A percentile compares a stretch with the other conserved stretches of the same genome.
These are phyloP conservation scores for Meredithiella fracta DNA, from an alignment of 2,329 filamentous ascomycete genomes.

Conservation along the genomic window DNA sequence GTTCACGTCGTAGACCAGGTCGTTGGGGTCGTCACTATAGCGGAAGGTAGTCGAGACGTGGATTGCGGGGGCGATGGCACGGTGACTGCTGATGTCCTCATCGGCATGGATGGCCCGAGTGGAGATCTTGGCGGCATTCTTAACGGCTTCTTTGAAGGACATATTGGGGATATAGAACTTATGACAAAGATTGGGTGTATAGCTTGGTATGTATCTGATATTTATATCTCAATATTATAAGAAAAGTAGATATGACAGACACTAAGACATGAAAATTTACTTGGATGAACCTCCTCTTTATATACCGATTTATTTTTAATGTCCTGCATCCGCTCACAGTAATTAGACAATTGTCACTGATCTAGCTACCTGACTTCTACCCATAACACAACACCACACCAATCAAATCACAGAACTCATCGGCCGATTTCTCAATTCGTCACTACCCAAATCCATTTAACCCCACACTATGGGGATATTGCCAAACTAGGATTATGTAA, in stretches of 20 bases:
- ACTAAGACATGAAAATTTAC: too few relatives aligned
- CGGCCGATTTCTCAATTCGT: background rate
- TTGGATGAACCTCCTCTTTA: too few relatives aligned
- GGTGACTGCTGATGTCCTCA: constrained; percentile 53
- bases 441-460: background rate
- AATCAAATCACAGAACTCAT: background rate
- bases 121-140: constrained; percentile 29
- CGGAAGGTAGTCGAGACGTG: constrained; percentile 87
- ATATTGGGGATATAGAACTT: background rate
- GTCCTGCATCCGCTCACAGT: too few relatives aligned
- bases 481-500: background rate
- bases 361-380: too few relatives aligned
- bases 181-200: too few relatives aligned
- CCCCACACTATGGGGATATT: background rate
- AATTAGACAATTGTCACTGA: too few relatives aligned
- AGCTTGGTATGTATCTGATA: too few relatives aligned
- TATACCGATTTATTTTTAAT: too few relatives aligned
- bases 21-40: constrained; percentile 54
- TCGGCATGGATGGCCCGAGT: constrained; percentile 71
- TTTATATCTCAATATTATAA: too few relatives aligned
- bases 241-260: too few relatives aligned
- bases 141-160: constrained; percentile 7
- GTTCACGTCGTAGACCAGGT: constrained; percentile 37
- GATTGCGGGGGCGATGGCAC: constrained; percentile 73
- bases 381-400: background rate